Evolutionary conservation across 148 eudicot species (phyloP).

Genomic region (Camellia granthamiana): DNA sequence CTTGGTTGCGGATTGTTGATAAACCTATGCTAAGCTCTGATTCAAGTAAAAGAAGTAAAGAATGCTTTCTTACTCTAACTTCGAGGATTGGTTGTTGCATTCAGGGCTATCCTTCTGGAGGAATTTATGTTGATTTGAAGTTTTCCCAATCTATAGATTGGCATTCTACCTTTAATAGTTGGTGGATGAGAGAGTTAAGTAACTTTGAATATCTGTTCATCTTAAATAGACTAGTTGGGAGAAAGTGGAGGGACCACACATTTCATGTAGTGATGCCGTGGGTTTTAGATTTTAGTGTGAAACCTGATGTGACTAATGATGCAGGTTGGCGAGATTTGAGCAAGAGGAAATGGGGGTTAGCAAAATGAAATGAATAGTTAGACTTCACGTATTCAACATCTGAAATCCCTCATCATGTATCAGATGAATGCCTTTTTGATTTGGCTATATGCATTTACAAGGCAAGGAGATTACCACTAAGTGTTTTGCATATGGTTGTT

Average conservation of each 20-base stretch:
- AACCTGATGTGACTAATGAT: conserved; percentile 62
- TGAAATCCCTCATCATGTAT: conserved; percentile 92
- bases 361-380: conserved; percentile 97
- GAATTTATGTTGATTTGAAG: conserved; percentile 62
- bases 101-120: conserved; percentile 47
- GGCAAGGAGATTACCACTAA: conserved; percentile 92
- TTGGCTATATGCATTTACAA: conserved; percentile 99
- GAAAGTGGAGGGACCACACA: conserved; percentile 97
- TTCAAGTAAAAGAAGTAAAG: conserved; percentile 23
- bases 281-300: conserved; percentile 87
- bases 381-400: conserved; percentile 96
- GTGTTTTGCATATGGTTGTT: conserved; percentile 78
- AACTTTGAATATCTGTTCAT: conserved; percentile 89
- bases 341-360: conserved; percentile 97
- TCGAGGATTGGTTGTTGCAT: conserved; percentile 26
- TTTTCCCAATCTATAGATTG: conserved; percentile 56
- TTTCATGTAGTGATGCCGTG: conserved; percentile 98
- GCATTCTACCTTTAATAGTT: conserved; percentile 59
- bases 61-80: conserved; percentile 18
- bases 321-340: conserved; percentile 90
- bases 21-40: conserved; percentile 31
- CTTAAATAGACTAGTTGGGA: conserved; percentile 83
- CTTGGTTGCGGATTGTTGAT: conserved; percentile 69
- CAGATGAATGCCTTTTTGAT: conserved; percentile 98
- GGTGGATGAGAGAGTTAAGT: conserved; percentile 90